phyloP scores from a whole-genome alignment of 768 basidiomycete genomes.

The Tricholoma sp. region DNA sequence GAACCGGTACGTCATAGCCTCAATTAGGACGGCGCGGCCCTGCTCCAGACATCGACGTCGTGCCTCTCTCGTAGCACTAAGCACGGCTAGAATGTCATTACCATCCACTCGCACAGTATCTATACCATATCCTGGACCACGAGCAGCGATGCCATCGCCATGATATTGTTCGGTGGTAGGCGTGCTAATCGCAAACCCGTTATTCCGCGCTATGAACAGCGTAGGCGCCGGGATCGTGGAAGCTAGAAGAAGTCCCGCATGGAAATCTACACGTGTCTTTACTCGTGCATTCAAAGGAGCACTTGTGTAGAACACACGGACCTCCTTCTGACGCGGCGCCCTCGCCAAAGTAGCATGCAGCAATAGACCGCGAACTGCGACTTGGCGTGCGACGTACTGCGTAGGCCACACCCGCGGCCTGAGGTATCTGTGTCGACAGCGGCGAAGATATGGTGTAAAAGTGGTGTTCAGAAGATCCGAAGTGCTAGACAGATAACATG shows the following conservation, averaged over 20 bases:
- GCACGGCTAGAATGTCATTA: constrained; percentile 86
- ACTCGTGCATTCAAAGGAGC: not conserved
- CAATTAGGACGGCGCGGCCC: constrained; percentile 77
- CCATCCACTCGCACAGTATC: constrained; percentile 92
- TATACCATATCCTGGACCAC: constrained; percentile 90
- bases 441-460: constrained; percentile 95
- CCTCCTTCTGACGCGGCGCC: constrained; percentile 91
- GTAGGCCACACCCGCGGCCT: constrained; percentile 90
- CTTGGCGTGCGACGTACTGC: constrained; percentile 76
- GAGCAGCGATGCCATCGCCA: constrained; percentile 89
- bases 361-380: constrained; percentile 66
- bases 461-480: constrained; percentile 77
- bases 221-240: constrained; percentile 74
- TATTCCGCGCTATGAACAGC: constrained; percentile 73
- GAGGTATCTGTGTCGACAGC: constrained; percentile 90
- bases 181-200: constrained; percentile 94
- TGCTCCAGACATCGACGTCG: constrained; percentile 67
- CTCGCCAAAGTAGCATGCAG: constrained; percentile 90
- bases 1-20: constrained; percentile 88
- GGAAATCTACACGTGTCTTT: constrained; percentile 60
- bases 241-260: constrained; percentile 81
- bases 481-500: constrained; percentile 49
- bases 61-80: constrained; percentile 68
- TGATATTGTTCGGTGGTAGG: constrained; percentile 85
- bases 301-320: constrained; percentile 15